phyloP scores from a whole-genome alignment of 805 yeast species.

The Teunomyces atbi region DNA sequence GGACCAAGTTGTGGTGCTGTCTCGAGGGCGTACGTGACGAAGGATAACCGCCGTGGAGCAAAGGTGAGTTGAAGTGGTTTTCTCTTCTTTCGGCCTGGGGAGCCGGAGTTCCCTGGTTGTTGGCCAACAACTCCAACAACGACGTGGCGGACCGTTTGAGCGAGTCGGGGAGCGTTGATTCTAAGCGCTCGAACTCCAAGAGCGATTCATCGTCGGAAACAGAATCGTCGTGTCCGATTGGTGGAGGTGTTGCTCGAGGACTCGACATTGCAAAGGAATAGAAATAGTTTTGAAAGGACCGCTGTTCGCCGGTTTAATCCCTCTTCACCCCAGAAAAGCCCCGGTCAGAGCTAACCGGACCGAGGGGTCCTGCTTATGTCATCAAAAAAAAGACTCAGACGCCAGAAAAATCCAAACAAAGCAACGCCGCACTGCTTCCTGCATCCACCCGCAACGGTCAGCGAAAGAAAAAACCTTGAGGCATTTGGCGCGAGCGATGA shows the following conservation, averaged over 20 bases:
- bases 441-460: not conserved
- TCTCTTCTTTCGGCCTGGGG: constrained; percentile 9
- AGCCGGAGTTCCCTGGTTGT: not conserved
- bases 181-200: constrained; percentile 41
- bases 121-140: constrained; percentile 31
- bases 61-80: constrained; percentile 13
- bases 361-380: not conserved
- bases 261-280: constrained; percentile 1
- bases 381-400: not conserved
- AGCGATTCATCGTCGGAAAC: constrained; percentile 27
- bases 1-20: constrained; percentile 21
- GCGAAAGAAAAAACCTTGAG: not conserved
- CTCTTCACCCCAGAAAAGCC: not conserved
- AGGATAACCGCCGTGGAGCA: constrained; percentile 13
- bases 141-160: constrained; percentile 39
- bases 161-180: constrained; percentile 40
- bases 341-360: not conserved
- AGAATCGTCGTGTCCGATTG: constrained; percentile 1
- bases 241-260: constrained; percentile 6
- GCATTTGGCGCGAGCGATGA: not conserved
- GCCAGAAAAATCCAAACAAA: too few relatives aligned
- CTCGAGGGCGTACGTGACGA: constrained; percentile 24
- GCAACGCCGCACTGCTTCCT: not conserved
- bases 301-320: too few relatives aligned
- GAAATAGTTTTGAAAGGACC: not conserved